phyloP scores from a whole-genome alignment of 2,329 filamentous ascomycete genomes.

The Coniochaeta prunicola region DNA sequence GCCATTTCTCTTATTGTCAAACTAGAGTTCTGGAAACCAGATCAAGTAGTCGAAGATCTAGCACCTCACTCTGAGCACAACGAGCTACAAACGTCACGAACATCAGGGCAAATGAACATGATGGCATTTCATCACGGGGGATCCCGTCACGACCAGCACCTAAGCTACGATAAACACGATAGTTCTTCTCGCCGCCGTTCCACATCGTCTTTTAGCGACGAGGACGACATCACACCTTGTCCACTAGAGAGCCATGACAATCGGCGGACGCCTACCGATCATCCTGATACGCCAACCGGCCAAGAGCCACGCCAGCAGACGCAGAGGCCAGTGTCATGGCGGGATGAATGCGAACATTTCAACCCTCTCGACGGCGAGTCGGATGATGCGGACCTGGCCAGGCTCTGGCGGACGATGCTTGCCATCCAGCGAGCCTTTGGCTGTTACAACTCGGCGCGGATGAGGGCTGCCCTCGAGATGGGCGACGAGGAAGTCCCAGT shows the following conservation, averaged over 20 bases:
- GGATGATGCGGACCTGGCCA: conserved; percentile 21
- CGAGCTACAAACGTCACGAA: background rate
- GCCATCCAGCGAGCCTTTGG: conserved; percentile 30
- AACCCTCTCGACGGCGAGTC: background rate
- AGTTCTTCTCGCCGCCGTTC: background rate
- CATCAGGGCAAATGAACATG: background rate
- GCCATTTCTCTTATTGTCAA: too few relatives aligned
- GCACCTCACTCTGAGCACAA: too few relatives aligned
- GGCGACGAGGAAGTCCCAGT: conserved; percentile 23
- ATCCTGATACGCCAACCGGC: background rate
- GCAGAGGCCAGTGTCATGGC: conserved; percentile 1
- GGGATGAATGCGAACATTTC: conserved; percentile 1
- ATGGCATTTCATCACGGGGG: background rate
- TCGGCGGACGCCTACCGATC: background rate
- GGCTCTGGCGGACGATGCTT: conserved; percentile 35
- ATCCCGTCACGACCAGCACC: background rate
- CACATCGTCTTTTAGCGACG: background rate
- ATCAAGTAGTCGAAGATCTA: too few relatives aligned
- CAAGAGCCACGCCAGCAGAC: background rate
- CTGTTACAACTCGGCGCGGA: conserved; percentile 36
- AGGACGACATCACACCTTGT: background rate
- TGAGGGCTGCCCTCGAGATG: conserved; percentile 33
- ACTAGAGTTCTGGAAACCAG: too few relatives aligned
- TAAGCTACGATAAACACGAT: background rate
- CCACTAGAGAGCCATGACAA: background rate